These are phyloP conservation scores for Strobilomyces confusus DNA, from an alignment of 768 basidiomycete genomes.

Conservation along the genomic window DNA sequence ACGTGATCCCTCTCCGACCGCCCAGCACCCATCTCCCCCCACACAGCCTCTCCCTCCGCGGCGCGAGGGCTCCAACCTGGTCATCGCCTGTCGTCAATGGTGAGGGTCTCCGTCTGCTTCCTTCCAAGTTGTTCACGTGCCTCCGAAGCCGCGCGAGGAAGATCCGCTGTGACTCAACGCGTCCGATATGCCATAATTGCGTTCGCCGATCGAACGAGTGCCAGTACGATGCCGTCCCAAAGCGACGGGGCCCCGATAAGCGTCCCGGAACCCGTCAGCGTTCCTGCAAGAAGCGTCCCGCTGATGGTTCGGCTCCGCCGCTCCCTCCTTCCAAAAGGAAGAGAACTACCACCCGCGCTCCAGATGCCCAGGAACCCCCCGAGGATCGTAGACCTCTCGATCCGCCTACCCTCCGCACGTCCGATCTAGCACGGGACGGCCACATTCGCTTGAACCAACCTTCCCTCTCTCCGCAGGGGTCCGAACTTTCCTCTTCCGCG, in stretches of 20 bases:
- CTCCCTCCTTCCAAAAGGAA: slow-evolving; percentile 54
- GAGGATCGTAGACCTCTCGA: slow-evolving; percentile 29
- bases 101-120: slow-evolving; percentile 38
- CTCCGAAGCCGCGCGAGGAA: slow-evolving; percentile 72
- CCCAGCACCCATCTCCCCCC: slow-evolving; percentile 24
- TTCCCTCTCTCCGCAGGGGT: slow-evolving; percentile 31
- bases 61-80: slow-evolving; percentile 61
- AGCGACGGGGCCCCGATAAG: slow-evolving; percentile 83
- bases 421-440: slow-evolving; percentile 24
- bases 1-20: slow-evolving; percentile 43
- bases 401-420: slow-evolving; percentile 23
- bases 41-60: slow-evolving; percentile 30
- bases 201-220: slow-evolving; percentile 72
- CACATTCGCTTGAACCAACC: slow-evolving; percentile 26
- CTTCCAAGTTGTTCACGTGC: slow-evolving; percentile 28
- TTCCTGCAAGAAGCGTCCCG: slow-evolving; percentile 77
- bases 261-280: slow-evolving; percentile 79
- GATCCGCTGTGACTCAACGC: slow-evolving; percentile 81
- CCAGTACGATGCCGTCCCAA: slow-evolving; percentile 76
- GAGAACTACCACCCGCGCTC: slow-evolving; percentile 33
- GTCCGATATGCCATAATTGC: slow-evolving; percentile 81
- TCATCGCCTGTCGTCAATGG: slow-evolving; percentile 86
- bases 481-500: slow-evolving; percentile 28
- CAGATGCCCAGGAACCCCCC: slow-evolving; percentile 31
- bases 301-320: slow-evolving; percentile 48